Conservation (phyloP, 148 eudicot species). For the Rheum nobile region DNA sequence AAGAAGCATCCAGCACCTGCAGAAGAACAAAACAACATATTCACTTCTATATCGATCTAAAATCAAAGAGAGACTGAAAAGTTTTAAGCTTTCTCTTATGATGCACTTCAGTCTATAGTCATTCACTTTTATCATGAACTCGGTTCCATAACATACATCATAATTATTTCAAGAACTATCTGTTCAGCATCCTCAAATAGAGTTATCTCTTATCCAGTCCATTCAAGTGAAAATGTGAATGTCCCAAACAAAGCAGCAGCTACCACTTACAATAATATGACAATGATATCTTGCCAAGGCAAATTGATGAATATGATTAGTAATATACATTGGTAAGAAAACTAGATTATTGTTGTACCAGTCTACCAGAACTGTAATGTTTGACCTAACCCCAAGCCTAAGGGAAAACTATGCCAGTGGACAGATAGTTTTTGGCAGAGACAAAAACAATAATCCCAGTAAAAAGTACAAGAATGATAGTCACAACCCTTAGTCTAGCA, state of each 20-base stretch:
- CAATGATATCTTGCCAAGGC: not conserved
- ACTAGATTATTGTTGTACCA: not conserved
- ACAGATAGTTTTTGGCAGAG: not conserved
- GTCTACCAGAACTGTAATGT: not conserved
- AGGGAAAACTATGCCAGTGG: not conserved
- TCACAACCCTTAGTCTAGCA: not conserved
- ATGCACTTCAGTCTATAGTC: not conserved
- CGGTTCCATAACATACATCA: not conserved
- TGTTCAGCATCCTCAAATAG: not conserved
- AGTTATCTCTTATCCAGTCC: not conserved
- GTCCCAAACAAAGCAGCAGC: not conserved
- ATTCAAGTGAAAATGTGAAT: not conserved
- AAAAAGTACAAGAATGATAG: not conserved
- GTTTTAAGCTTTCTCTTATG: not conserved
- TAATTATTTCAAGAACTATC: not conserved
- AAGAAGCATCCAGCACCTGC: slow-evolving; percentile 95
- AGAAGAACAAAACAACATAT: slow-evolving; percentile 9
- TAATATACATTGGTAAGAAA: not conserved
- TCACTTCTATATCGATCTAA: not conserved
- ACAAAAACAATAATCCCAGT: not conserved
- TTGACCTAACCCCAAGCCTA: not conserved
- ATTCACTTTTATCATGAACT: not conserved
- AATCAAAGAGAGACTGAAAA: not conserved
- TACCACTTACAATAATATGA: not conserved
- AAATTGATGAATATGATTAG: not conserved